phyloP scores from a whole-genome alignment of 495 filamentous ascomycete species.

The Aspergillus steynii region DNA sequence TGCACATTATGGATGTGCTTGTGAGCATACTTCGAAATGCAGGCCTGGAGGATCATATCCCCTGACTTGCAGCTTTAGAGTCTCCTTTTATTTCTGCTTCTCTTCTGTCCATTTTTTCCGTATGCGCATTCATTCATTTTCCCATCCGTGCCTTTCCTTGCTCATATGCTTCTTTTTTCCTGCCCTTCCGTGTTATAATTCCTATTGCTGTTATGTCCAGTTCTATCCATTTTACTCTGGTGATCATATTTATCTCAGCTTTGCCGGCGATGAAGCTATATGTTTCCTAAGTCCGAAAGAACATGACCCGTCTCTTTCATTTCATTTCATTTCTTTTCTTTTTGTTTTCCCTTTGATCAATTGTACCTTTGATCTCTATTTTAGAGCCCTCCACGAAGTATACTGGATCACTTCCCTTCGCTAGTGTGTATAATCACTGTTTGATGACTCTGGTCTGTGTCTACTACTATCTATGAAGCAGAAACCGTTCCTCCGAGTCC shows the following conservation, averaged over 20 bases:
- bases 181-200: constrained; percentile 24
- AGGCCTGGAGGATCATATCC: constrained; percentile 30
- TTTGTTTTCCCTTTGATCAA: constrained; percentile 8
- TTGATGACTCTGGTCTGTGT: constrained; percentile 1
- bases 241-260: constrained; percentile 13
- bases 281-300: constrained; percentile 34
- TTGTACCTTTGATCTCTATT: constrained; percentile 2
- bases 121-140: constrained; percentile 19
- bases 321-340: constrained; percentile 5
- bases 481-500: no score
- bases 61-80: constrained; percentile 45
- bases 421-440: constrained; percentile 19
- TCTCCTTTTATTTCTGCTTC: constrained; percentile 18
- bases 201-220: constrained; percentile 24
- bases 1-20: constrained; percentile 26
- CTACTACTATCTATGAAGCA: not conserved
- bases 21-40: constrained; percentile 32
- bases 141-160: constrained; percentile 15
- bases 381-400: constrained; percentile 19
- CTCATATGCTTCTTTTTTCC: constrained; percentile 17
- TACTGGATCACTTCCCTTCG: constrained; percentile 13
- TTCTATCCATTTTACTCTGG: constrained; percentile 15
- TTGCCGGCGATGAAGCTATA: constrained; percentile 31
- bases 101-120: constrained; percentile 24
- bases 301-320: constrained; percentile 25